Evolutionary conservation across 768 basidiomycete genomes (phyloP), one percentile per base, ranked within the genome.

Genomic region (Phlebiopsis gigantea): DNA sequence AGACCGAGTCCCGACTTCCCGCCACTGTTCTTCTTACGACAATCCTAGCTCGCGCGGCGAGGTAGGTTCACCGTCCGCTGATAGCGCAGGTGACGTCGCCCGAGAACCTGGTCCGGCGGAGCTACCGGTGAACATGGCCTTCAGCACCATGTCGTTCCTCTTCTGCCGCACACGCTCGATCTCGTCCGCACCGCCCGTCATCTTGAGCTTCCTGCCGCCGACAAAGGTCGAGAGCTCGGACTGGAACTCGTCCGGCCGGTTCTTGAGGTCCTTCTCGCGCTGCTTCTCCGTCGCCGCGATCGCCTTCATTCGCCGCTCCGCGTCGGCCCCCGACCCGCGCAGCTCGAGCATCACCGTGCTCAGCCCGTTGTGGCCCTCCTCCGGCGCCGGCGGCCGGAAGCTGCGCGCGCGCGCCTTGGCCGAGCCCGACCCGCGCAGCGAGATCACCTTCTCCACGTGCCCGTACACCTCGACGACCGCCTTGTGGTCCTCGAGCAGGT

Each of bases 171-270:
- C 79, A 56, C 96, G 78, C 73, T 99, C 96, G 22, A 76, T 80
- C 73, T 96, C 93, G 70, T 95, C 92, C 22, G 92, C 88, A 14
- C 93, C 95, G 25, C 95, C 96, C 17, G 95, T 99, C 90, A 93
- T 88, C 78, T 84, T 91, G 69, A 99, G 73, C 74, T 88, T 94
- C 78, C 89, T 90, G 59, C 85, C 83, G 4, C 75, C 79, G 52
- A 99, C 94, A 71, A 98, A 98, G 4, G 89, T 92, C 45, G 73
- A 71, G 63, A 99, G 67, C 75, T 98, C 96, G 14, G 79, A 76
- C 63, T 92, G 82, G 71, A 98, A 84, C 62, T 91, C 93, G 69
- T 97, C 93, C 44, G 87, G 80, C 57, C 82, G 78, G 47, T 69
- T 76, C 21, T 84, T 84, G 19, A 87, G 73, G 69, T 94, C 90